phyloP scores from a whole-genome alignment of 1,284 basidiomycete species.

The Puccinia polysora region DNA sequence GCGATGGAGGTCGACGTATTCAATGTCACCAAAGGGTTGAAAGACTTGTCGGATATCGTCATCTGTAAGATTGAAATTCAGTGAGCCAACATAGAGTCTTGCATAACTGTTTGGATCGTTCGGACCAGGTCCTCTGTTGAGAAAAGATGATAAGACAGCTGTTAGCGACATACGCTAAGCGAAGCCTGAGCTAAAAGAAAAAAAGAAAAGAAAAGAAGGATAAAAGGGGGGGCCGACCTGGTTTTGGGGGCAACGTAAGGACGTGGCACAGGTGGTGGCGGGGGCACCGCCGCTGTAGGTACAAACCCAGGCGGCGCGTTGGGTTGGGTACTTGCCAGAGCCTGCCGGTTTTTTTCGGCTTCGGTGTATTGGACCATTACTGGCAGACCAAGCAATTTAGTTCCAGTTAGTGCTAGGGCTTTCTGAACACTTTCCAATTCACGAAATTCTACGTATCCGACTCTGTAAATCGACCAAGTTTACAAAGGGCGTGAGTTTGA shows the following conservation, averaged over 20 bases:
- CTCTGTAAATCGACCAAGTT: too few relatives aligned
- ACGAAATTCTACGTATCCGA: slow-evolving; percentile 95
- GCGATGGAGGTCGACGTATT: slow-evolving; percentile 94
- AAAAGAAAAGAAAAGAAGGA: slow-evolving; percentile 68
- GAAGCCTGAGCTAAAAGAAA: slow-evolving; percentile 58
- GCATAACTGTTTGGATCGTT: slow-evolving; percentile 56
- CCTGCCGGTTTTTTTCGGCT: slow-evolving; percentile 81
- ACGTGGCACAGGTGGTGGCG: slow-evolving; percentile 41
- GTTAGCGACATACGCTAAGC: slow-evolving; percentile 47
- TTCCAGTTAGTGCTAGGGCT: slow-evolving; percentile 81
- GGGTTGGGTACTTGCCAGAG: slow-evolving; percentile 47
- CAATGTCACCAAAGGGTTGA: slow-evolving; percentile 93
- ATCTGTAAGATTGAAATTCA: slow-evolving; percentile 92
- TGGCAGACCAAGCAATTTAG: slow-evolving; percentile 93
- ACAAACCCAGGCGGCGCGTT: slow-evolving; percentile 55
- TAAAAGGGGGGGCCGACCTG: slow-evolving; percentile 65
- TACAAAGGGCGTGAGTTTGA: background rate
- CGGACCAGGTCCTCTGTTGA: slow-evolving; percentile 51
- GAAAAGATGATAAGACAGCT: too few relatives aligned
- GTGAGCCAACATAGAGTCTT: slow-evolving; percentile 90
- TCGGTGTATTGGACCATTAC: slow-evolving; percentile 94
- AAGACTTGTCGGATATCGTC: slow-evolving; percentile 97
- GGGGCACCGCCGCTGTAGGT: slow-evolving; percentile 51
- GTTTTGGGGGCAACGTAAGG: slow-evolving; percentile 46
- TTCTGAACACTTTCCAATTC: slow-evolving; percentile 82